Base-by-base conservation (phyloP, 305 asterid species). In the Euphrasia arctica region DNA sequence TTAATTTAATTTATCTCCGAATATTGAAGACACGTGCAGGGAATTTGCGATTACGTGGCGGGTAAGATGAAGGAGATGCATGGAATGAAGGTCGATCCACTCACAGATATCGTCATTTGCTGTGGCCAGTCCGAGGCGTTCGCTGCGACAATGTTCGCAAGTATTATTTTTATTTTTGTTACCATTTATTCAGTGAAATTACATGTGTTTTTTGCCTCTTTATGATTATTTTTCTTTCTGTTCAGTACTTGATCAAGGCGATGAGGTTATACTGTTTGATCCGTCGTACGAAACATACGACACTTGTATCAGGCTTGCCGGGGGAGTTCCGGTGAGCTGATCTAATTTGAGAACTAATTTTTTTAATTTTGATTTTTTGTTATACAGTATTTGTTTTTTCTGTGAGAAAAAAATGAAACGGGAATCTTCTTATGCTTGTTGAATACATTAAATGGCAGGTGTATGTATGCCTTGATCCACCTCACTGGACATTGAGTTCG, bases 41-140 rank as follows among this genome's bases (percentile, higher is more conserved):
- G 89, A 49, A 71, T 88, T 55, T 91, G 98, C 52, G 90, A 86
- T 11, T 61, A 15, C 13, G 83, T 91, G 47, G 89, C 96, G 9
- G 9, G 63, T 58, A 79, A 82, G 72, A 76, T 78, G 86, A 82
- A 81, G 73, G 81, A 79, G 73, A 70, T 76, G 76, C 95, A 86
- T 25, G 91, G 87, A 60, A 67, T 91, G 42, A 63, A 65, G 55
- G 74, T 86, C 54, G 89, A 91, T 66, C 91, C 96, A 45, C 63
- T 77, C 1, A 74, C 80, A 14, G 96, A 88, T 65, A 64, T 91
- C 13, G 96, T 83, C 56, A 71, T 91, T 34, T 84, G 94, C 63
- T 91, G 98, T 58, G 98, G 98, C 32, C 98, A 88, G 75, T 83
- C 98, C 0, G 96, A 84, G 87, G 94, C 98, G 32, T 84, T 91